Evolutionary conservation across 129 eudicot genomes (phyloP).

Genomic region (Oenanthe sinensis): DNA sequence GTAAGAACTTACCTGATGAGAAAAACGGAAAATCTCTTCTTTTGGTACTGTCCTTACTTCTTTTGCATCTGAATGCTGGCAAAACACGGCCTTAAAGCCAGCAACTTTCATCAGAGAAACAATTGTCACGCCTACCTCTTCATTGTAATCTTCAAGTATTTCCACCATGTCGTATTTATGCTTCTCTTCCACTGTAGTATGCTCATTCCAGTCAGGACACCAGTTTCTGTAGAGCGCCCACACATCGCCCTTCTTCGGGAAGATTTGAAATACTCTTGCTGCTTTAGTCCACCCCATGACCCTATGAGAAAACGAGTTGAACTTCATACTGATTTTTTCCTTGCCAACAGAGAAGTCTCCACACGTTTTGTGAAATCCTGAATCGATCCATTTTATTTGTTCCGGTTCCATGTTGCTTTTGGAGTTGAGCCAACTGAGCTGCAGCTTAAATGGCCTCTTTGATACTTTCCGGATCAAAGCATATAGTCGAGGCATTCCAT

Average conservation of each 20-base stretch:
- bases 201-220: conserved; percentile 55
- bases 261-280: conserved; percentile 35
- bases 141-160: conserved; percentile 36
- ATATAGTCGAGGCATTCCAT: conserved; percentile 87
- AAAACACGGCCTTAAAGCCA: conserved; percentile 68
- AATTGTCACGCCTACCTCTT: conserved; percentile 37
- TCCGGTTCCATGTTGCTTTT: conserved; percentile 45
- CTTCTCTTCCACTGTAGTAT: conserved; percentile 35
- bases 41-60: conserved; percentile 28
- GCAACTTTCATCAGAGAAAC: conserved; percentile 50
- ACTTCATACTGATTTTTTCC: conserved; percentile 18
- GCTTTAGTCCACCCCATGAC: conserved; percentile 40
- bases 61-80: conserved; percentile 23
- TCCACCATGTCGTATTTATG: conserved; percentile 53
- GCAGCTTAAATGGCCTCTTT: conserved; percentile 50
- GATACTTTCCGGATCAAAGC: conserved; percentile 52
- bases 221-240: conserved; percentile 72
- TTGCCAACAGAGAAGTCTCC: conserved; percentile 51
- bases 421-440: conserved; percentile 63
- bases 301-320: conserved; percentile 67
- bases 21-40: conserved; percentile 29
- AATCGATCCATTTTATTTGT: conserved; percentile 43
- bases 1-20: conserved; percentile 22
- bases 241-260: conserved; percentile 47
- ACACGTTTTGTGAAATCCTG: conserved; percentile 55